Evolutionary conservation across 768 basidiomycete species (phyloP).

Genomic region (Kwoniella botswanensis): DNA sequence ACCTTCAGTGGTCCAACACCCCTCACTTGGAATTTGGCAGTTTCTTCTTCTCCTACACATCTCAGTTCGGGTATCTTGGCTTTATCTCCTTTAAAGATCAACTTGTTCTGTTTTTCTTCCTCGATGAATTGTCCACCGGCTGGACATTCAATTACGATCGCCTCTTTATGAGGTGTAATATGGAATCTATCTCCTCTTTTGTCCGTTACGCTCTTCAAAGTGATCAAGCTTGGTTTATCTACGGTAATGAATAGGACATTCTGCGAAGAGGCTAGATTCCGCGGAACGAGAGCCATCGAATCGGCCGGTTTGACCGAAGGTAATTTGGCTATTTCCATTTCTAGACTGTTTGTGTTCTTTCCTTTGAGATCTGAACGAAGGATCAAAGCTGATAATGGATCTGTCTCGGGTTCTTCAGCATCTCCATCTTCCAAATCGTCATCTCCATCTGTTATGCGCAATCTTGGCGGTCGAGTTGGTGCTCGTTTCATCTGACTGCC

Average conservation of each 20-base stretch:
- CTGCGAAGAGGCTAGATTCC: constrained; percentile 72
- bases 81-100: constrained; percentile 66
- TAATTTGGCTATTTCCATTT: constrained; percentile 38
- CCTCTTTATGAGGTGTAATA: constrained; percentile 66
- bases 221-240: constrained; percentile 73
- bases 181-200: constrained; percentile 73
- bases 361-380: constrained; percentile 10
- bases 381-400: constrained; percentile 40
- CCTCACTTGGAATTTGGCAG: constrained; percentile 43
- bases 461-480: constrained; percentile 18
- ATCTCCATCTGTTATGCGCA: constrained; percentile 39
- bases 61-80: constrained; percentile 61
- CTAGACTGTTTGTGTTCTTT: constrained; percentile 2
- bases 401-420: constrained; percentile 27
- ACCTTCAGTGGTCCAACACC: constrained; percentile 51
- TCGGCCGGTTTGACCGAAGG: constrained; percentile 51
- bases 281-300: constrained; percentile 59
- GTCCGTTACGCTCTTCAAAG: constrained; percentile 76
- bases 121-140: constrained; percentile 67
- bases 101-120: constrained; percentile 60
- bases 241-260: constrained; percentile 74
- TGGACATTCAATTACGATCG: constrained; percentile 82
- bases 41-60: constrained; percentile 53
- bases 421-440: constrained; percentile 49
- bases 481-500: constrained; percentile 41